phyloP scores from a whole-genome alignment of 2,329 filamentous ascomycete species.

The Venturiaceae sp. region DNA sequence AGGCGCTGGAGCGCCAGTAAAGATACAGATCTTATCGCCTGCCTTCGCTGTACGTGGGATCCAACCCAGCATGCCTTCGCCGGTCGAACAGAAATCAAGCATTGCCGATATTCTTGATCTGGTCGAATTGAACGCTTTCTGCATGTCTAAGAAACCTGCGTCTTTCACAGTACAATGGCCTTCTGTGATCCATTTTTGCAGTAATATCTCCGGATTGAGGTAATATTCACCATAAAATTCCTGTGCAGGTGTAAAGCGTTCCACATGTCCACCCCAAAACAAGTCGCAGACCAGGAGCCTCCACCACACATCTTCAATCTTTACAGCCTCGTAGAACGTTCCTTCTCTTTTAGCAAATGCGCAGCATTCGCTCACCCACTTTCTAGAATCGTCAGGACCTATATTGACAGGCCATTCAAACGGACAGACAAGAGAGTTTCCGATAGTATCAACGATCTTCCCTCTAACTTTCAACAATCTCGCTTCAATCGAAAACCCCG shows the following conservation, averaged over 20 bases:
- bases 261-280: not conserved
- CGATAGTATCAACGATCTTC: not conserved
- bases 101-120: not conserved
- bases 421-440: not conserved
- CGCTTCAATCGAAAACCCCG: not conserved
- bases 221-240: not conserved
- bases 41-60: not conserved
- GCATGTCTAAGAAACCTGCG: not conserved
- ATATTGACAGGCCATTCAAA: not conserved
- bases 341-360: not conserved
- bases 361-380: not conserved
- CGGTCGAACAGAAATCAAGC: not conserved
- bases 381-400: not conserved
- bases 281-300: not conserved
- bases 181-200: not conserved
- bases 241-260: not conserved
- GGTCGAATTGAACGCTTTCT: not conserved
- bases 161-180: not conserved
- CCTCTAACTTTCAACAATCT: not conserved
- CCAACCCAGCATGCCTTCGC: not conserved
- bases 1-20: not conserved
- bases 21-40: not conserved
- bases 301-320: not conserved
- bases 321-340: not conserved
- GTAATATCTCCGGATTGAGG: not conserved